Conservation (phyloP, 163 green algal species). For the Dunaliella salina region DNA sequence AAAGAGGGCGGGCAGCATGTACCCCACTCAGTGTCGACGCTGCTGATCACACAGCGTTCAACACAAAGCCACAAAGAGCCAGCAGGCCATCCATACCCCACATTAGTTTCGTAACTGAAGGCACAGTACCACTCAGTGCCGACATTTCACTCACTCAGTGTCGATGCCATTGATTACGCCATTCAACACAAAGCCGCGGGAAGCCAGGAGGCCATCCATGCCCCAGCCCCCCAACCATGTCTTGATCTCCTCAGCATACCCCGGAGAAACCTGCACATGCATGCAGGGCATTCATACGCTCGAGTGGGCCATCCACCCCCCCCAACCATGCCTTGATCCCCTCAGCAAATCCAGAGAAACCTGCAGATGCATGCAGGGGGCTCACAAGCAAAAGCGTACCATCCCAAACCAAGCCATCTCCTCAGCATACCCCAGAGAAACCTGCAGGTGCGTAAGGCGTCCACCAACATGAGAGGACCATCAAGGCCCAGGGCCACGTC, state of each 20-base stretch:
- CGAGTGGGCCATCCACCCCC: slow-evolving; percentile 76
- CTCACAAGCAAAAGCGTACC: too few relatives aligned
- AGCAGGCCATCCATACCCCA: too few relatives aligned
- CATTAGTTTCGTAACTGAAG: too few relatives aligned
- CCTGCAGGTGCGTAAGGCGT: not conserved
- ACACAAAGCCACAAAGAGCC: too few relatives aligned
- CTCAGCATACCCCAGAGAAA: slow-evolving; percentile 55
- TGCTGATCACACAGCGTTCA: too few relatives aligned
- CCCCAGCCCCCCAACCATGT: slow-evolving; percentile 80
- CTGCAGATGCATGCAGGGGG: not conserved
- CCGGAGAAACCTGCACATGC: slow-evolving; percentile 16
- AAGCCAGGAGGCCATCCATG: slow-evolving; percentile 71
- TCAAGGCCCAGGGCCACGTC: too few relatives aligned
- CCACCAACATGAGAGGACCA: too few relatives aligned
- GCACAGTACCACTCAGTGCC: too few relatives aligned
- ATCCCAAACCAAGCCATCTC: slow-evolving; percentile 85
- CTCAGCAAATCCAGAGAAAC: slow-evolving; percentile 55
- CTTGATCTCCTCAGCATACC: slow-evolving; percentile 80
- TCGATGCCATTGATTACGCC: slow-evolving; percentile 89
- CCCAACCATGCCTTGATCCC: slow-evolving; percentile 84
- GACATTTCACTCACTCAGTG: slow-evolving; percentile 30
- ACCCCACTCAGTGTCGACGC: too few relatives aligned
- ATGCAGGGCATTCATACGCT: too few relatives aligned
- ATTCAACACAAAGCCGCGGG: slow-evolving; percentile 63
- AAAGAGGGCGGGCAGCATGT: too few relatives aligned